Evolutionary conservation across 1,284 basidiomycete genomes (phyloP).

Genomic region (Uromyces viciae-fabae): DNA sequence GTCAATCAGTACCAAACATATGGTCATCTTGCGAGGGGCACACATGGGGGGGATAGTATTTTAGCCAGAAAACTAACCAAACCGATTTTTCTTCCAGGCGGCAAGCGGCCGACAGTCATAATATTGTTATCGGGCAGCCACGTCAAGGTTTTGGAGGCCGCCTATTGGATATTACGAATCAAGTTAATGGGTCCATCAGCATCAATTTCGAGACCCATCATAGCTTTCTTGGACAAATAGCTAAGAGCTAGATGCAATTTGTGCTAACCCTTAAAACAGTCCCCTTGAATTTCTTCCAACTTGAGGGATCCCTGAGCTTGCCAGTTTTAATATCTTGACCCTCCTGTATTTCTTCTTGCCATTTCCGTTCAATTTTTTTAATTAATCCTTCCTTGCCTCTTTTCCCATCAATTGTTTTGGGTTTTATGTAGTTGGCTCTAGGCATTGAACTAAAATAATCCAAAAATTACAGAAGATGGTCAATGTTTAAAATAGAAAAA

Average conservation of each 20-base stretch:
- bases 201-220: neutral
- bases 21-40: too few relatives aligned
- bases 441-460: constrained; percentile 19
- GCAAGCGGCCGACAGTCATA: constrained; percentile 29
- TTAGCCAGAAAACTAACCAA: constrained; percentile 5
- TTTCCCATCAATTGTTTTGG: constrained; percentile 25
- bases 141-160: constrained; percentile 11
- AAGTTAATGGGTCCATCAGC: neutral
- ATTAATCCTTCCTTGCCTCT: constrained; percentile 26
- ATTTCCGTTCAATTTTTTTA: constrained; percentile 40
- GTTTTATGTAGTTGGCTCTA: constrained; percentile 33
- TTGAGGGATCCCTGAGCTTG: constrained; percentile 21
- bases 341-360: constrained; percentile 37
- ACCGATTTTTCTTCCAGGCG: constrained; percentile 39
- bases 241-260: neutral
- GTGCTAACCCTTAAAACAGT: constrained; percentile 16
- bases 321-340: constrained; percentile 28
- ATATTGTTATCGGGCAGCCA: constrained; percentile 40
- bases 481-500: too few relatives aligned
- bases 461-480: neutral
- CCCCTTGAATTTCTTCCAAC: constrained; percentile 42
- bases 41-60: neutral
- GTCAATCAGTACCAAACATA: too few relatives aligned
- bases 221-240: neutral
- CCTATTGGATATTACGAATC: neutral